Base-by-base conservation (phyloP, 495 filamentous ascomycete species). In the Tirmania nivea region DNA sequence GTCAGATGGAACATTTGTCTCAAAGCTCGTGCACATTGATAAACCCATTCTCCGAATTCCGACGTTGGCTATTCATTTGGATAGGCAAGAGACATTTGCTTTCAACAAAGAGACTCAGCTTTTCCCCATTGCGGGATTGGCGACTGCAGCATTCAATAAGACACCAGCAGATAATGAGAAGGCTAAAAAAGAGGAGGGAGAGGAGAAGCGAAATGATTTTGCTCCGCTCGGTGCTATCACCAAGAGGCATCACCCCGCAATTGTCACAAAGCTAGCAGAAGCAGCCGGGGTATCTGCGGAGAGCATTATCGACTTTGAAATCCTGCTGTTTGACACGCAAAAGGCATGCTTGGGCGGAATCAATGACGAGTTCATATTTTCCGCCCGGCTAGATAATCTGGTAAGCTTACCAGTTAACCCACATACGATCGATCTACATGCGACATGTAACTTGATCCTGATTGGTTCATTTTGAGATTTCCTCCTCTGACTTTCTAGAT, bases 71-170 rank as follows among this genome's bases (percentile, higher is more conserved):
- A 89, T 96, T 59, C 90, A 99, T 68, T 72, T 99, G 48, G 83
- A 93, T 54, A 80, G 87, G 16, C 78, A 84, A 58, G 75, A 85
- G 52, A 80, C 70, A 53, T 97, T 97, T 60, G 67, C 79, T 25
- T 94, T 93, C 66, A 96, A 96, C 72, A 94, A 94, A 70, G 90
- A 99, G 70, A 83, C 81, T 14, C 90, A 99, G 64, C 68, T 99
- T 42, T 86, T 92, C 59, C 90, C 90, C 6, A 95, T 99, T 60
- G 80, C 83, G 6, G 92, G 90, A 25, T 73, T 96, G 36, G 80
- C 83, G 21, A 78, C 83, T 35, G 83, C 84, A 8, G 88, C 93
- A 65, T 75, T 99, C 54, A 94, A 94, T 69, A 73, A 84, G 54
- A 74, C 74, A 21, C 73, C 68, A 49, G 59, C 64, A 21, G 64